These are phyloP conservation scores for Phytophthora aleatoria DNA, from an alignment of 352 stramenopile species.

Conservation along the genomic window DNA sequence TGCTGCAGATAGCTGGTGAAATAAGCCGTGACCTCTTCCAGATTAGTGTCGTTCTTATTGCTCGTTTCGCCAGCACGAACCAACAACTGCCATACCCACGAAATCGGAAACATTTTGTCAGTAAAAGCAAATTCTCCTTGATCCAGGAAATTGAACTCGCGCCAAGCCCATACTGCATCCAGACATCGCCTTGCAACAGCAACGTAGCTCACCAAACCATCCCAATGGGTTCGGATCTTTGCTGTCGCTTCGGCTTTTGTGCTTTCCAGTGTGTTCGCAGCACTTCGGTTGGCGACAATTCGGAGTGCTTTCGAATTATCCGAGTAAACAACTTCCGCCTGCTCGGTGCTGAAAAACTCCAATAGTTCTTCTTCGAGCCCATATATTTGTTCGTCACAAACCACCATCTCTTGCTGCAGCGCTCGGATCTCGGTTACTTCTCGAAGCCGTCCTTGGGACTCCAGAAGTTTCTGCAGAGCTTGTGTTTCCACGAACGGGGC, in stretches of 20 bases:
- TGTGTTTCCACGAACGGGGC: slow-evolving; percentile 36
- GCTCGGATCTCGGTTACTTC: slow-evolving; percentile 56
- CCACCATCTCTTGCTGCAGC: slow-evolving; percentile 48
- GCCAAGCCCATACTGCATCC: slow-evolving; percentile 43
- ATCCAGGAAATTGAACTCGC: slow-evolving; percentile 31
- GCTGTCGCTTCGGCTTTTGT: slow-evolving; percentile 41
- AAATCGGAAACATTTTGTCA: slow-evolving; percentile 12
- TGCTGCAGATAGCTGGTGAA: slow-evolving; percentile 29
- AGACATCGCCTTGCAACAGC: slow-evolving; percentile 37
- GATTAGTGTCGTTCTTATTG: slow-evolving; percentile 19
- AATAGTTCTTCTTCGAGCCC: slow-evolving; percentile 66
- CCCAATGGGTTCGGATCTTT: slow-evolving; percentile 44
- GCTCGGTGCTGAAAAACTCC: slow-evolving; percentile 57
- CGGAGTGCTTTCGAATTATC: slow-evolving; percentile 60
- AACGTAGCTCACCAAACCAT: slow-evolving; percentile 27
- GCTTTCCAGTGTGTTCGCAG: slow-evolving; percentile 48
- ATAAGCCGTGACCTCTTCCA: slow-evolving; percentile 29
- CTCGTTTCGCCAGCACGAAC: slow-evolving; percentile 19
- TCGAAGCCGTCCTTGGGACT: slow-evolving; percentile 37
- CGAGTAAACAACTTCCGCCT: slow-evolving; percentile 41
- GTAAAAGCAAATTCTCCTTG: neutral
- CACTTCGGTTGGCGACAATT: slow-evolving; percentile 64
- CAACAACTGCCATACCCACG: slow-evolving; percentile 51
- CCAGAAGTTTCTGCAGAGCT: slow-evolving; percentile 38
- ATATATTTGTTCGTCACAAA: slow-evolving; percentile 60